phyloP scores from a whole-genome alignment of 106 monocot genomes.

The Posidonia australis region DNA sequence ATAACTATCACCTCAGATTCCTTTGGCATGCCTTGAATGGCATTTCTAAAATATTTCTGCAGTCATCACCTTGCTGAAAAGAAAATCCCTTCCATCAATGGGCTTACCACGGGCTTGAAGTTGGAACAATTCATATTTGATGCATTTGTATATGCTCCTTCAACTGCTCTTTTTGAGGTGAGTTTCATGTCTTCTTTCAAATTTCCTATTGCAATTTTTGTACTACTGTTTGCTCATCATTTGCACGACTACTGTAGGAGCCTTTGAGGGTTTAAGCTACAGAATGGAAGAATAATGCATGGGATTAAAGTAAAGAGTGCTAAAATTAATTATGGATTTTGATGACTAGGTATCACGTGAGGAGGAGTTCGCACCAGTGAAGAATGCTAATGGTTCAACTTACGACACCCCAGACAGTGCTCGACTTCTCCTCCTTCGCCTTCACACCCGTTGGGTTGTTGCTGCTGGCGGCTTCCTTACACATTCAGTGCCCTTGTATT shows the following conservation, averaged over 20 bases:
- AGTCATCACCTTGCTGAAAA: constrained; percentile 96
- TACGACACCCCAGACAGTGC: constrained; percentile 84
- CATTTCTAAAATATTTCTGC: constrained; percentile 4
- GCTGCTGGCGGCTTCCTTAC: constrained; percentile 78
- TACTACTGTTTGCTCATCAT: no score
- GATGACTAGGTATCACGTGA: constrained; percentile 52
- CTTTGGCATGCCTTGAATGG: no score
- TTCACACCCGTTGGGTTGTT: constrained; percentile 91
- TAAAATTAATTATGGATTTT: background rate
- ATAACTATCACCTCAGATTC: no score
- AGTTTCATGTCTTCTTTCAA: background rate
- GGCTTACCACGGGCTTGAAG: constrained; percentile 60
- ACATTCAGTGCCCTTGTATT: constrained; percentile 78
- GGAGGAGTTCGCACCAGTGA: constrained; percentile 98
- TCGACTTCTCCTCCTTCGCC: constrained; percentile 77
- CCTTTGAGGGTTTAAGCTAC: no score
- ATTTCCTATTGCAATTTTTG: no score
- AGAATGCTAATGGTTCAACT: constrained; percentile 90
- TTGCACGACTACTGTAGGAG: no score
- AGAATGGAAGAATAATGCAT: no score
- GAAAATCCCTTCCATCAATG: constrained; percentile 84
- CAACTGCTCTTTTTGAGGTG: constrained; percentile 87
- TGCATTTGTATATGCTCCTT: constrained; percentile 87
- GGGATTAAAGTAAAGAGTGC: no score
- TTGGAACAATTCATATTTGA: constrained; percentile 96